These are phyloP conservation scores for Globisporangium apiculatum DNA, from an alignment of 352 stramenopile genomes.

Conservation along the genomic window DNA sequence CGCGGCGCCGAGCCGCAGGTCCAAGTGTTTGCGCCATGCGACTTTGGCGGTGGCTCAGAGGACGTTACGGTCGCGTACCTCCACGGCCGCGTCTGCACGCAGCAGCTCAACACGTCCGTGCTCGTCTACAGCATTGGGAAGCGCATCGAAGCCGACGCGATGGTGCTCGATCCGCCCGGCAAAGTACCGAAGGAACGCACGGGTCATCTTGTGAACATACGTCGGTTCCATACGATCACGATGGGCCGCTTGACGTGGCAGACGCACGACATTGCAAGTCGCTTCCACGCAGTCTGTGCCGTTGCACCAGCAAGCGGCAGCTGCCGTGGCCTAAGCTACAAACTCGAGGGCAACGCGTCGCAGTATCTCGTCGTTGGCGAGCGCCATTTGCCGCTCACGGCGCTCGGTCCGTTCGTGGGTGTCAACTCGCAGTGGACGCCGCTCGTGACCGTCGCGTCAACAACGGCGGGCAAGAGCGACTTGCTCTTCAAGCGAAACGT, in stretches of 20 bases:
- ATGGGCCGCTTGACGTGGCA: constrained; percentile 32
- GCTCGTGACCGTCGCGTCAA: constrained; percentile 22
- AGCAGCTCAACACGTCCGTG: constrained; percentile 27
- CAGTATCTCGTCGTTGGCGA: constrained; percentile 32
- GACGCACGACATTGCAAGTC: constrained; percentile 23
- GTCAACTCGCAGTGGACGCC: constrained; percentile 31
- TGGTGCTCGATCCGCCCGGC: constrained; percentile 12
- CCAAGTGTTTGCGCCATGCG: constrained; percentile 28
- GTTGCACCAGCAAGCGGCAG: not conserved
- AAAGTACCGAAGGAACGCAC: constrained; percentile 5
- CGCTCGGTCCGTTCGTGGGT: constrained; percentile 29
- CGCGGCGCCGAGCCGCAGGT: constrained; percentile 20
- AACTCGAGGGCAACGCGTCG: constrained; percentile 15
- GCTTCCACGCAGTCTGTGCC: constrained; percentile 32
- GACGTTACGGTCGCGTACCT: constrained; percentile 24
- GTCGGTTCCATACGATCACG: constrained; percentile 38
- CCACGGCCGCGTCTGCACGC: constrained; percentile 18
- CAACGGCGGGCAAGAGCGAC: constrained; percentile 23
- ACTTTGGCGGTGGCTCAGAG: constrained; percentile 21
- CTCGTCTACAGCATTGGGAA: constrained; percentile 38
- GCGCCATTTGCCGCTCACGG: constrained; percentile 22
- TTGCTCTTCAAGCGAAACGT: constrained; percentile 27
- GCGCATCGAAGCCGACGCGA: constrained; percentile 27
- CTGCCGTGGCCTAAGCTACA: constrained; percentile 33
- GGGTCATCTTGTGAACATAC: constrained; percentile 27